Base-by-base conservation (phyloP, 306 rosid species). In the Quercus robur region DNA sequence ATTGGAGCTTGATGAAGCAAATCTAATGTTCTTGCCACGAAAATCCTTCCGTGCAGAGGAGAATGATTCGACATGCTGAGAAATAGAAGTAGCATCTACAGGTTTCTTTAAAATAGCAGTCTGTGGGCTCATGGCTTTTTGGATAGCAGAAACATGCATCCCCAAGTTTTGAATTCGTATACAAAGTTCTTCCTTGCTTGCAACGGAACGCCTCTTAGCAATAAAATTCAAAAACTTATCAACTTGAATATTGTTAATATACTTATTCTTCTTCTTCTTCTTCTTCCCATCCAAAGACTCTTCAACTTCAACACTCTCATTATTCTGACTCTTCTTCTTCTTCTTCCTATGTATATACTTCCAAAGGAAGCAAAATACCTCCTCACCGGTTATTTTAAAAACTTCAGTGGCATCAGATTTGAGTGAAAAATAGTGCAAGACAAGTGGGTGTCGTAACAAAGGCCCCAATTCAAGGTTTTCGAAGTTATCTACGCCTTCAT, bases 401-500 rank as follows among this genome's bases (percentile, higher is more conserved):
- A 94, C 90, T 78, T 90, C 80, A 70, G 87, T 81, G 14, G 81
- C 81, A 75, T 89, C 81, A 3, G 90, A 72, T 26, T 33, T 76
- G 80, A 87, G 73, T 0, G 90, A 83, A 78, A 94, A 94, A 80
- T 94, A 94, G 87, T 93, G 95, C 81, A 81, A 31, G 78, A 93
- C 88, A 31, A 94, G 90, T 2, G 99, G 97, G 19, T 94, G 91
- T 55, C 76, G 89, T 84, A 93, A 87, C 26, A 93, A 81, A 38
- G 99, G 99, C 56, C 99, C 99, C 90, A 94, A 79, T 25, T 86
- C 91, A 49, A 94, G 84, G 72, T 80, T 91, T 84, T 91, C 90
- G 81, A 94, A 94, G 75, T 56, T n/a, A 81, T 70, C 85, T 81
- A 94, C 80, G 11, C 93, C 88, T 77, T 94, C 99, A 64, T 87